Conservation (phyloP, 2,329 filamentous ascomycete species). For the Botrytis porri region DNA sequence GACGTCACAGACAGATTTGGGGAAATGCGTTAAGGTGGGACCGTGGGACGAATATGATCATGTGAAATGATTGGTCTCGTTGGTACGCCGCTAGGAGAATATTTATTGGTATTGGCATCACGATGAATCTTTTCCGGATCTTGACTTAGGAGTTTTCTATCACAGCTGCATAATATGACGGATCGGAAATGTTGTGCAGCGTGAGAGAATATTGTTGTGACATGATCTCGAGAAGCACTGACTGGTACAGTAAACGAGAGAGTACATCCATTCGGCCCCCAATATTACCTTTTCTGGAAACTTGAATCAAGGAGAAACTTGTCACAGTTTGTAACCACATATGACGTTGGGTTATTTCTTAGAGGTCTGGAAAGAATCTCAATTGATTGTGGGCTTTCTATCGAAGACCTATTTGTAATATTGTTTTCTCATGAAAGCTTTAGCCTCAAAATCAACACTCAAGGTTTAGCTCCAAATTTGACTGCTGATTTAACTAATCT, state of each 20-base stretch:
- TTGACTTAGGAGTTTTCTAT: constrained; percentile 13
- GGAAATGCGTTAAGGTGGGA: not conserved
- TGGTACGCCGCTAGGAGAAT: constrained; percentile 11
- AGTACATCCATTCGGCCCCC: constrained; percentile 15
- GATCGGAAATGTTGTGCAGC: constrained; percentile 9
- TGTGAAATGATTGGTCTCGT: constrained; percentile 18
- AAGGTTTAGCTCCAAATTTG: not conserved
- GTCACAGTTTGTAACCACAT: constrained; percentile 2
- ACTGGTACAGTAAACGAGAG: not conserved
- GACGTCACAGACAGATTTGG: constrained; percentile 7
- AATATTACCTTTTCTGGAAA: constrained; percentile 4
- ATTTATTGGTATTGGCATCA: constrained; percentile 13
- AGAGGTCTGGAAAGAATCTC: not conserved
- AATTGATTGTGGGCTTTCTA: not conserved
- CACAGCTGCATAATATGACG: constrained; percentile 12
- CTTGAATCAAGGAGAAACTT: constrained; percentile 5
- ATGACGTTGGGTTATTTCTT: not conserved
- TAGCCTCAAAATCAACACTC: not conserved
- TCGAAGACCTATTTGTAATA: not conserved
- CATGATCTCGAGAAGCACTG: constrained; percentile 14
- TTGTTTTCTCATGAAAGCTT: not conserved
- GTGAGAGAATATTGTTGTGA: constrained; percentile 6
- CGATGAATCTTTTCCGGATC: not conserved
- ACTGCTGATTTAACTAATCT: not conserved
- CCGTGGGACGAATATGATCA: constrained; percentile 19